A percentile compares a stretch with the other conserved stretches of the same genome.
Conservation (phyloP, 202 grass and related monocot genomes). For the Setaria italica region DNA sequence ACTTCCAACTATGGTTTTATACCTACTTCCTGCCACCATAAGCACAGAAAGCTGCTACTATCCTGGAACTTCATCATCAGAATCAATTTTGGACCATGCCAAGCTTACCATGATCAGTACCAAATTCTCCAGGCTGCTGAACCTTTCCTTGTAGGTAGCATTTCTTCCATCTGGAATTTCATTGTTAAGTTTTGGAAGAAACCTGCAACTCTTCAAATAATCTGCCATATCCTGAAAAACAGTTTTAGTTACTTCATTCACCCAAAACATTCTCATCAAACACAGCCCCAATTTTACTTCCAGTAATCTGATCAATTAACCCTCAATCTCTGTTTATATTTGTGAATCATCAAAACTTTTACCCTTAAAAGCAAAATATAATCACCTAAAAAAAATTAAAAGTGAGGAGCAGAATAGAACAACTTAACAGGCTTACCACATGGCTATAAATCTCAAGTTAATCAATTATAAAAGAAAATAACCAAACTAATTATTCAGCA, state of each 20-base stretch:
- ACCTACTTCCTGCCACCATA: not conserved
- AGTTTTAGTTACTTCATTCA: slow-evolving; percentile 12
- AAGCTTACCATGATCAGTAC: slow-evolving; percentile 88
- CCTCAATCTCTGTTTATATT: not conserved
- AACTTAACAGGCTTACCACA: slow-evolving; percentile 19
- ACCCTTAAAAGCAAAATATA: not conserved
- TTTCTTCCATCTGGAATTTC: slow-evolving; percentile 75
- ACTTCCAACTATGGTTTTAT: not conserved
- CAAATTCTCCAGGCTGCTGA: slow-evolving; percentile 86
- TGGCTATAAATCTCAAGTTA: slow-evolving; percentile 26
- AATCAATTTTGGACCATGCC: slow-evolving; percentile 1
- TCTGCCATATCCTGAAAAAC: slow-evolving; percentile 74
- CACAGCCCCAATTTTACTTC: slow-evolving; percentile 7
- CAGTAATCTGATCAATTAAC: not conserved
- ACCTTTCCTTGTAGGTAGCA: slow-evolving; percentile 92
- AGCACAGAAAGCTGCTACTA: slow-evolving; percentile 12
- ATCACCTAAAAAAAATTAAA: not conserved
- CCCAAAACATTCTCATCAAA: slow-evolving; percentile 22
- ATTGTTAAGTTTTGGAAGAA: slow-evolving; percentile 96
- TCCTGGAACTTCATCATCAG: slow-evolving; percentile 5
- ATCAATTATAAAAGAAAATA: slow-evolving; percentile 28
- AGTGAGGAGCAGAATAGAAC: not conserved
- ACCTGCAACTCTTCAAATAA: slow-evolving; percentile 88
- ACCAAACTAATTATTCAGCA: slow-evolving; percentile 10
- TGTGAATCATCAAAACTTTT: not conserved